Conservation (phyloP, 495 filamentous ascomycete species). For the Neurospora tetraspora region DNA sequence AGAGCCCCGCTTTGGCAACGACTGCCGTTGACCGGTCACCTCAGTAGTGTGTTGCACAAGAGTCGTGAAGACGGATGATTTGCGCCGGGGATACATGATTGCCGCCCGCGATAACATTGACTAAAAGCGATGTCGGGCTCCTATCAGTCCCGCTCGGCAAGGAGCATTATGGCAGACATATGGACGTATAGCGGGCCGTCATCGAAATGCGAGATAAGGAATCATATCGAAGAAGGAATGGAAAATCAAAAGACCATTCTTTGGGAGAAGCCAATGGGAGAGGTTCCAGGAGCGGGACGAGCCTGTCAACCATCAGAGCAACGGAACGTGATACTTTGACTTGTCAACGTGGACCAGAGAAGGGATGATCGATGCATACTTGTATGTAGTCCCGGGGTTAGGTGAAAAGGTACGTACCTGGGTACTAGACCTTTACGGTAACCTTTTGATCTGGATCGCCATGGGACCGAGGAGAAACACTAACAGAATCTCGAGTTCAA, state of each 20-base stretch:
- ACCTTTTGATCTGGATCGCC: neutral
- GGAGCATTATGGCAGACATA: neutral
- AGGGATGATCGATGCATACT: no score
- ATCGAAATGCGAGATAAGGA: neutral
- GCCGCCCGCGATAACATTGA: neutral
- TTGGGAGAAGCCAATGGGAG: neutral
- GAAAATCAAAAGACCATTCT: neutral
- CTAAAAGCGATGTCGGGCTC: neutral
- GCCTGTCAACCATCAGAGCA: neutral
- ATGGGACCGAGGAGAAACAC: neutral
- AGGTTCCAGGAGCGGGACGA: neutral
- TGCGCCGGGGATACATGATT: neutral
- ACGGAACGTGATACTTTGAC: neutral
- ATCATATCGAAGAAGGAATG: neutral
- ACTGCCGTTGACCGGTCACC: neutral
- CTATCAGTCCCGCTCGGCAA: neutral
- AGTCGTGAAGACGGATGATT: neutral
- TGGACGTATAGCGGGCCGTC: neutral
- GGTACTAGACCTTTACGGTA: neutral
- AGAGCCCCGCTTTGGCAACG: neutral
- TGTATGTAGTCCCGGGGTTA: no score
- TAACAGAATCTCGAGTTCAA: neutral
- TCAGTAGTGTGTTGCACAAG: neutral
- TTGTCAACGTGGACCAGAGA: neutral
- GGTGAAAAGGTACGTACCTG: neutral